Percentiles rank a stretch among this genome's conserved stretches.
Evolutionary conservation across 1,139 yeast genomes (phyloP).

Genomic region (Geotrichum phurueaensis): DNA sequence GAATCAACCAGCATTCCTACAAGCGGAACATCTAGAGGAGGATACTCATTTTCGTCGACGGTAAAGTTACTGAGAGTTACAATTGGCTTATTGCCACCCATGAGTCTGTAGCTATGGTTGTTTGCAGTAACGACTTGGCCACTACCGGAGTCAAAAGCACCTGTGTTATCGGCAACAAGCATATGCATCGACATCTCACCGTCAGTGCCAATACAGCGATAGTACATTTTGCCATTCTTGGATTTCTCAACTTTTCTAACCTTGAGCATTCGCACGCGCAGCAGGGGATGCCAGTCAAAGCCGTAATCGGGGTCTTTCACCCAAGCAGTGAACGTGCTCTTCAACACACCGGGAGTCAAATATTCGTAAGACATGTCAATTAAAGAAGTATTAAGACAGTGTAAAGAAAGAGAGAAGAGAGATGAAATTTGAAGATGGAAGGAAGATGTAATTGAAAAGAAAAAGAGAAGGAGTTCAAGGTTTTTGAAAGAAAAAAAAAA

Average conservation of each 20-base stretch:
- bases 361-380: slow-evolving; percentile 4
- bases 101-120: not conserved
- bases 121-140: not conserved
- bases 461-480: not conserved
- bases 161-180: not conserved
- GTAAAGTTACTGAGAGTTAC: not conserved
- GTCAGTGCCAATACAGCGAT: slow-evolving; percentile 8
- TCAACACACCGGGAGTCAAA: slow-evolving; percentile 10
- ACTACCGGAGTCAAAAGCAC: not conserved
- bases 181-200: slow-evolving; percentile 5
- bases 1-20: not conserved
- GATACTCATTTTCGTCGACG: not conserved
- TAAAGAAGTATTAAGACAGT: not conserved
- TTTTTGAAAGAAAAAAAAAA: not conserved
- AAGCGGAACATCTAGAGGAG: slow-evolving; percentile 2
- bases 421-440: not conserved
- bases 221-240: not conserved
- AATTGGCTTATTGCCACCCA: not conserved
- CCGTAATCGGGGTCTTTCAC: not conserved
- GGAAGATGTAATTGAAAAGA: not conserved
- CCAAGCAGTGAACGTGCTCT: not conserved
- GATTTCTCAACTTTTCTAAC: not conserved
- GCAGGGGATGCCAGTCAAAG: not conserved
- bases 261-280: not conserved
- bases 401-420: not conserved